Evolutionary conservation across 1,284 basidiomycete species (phyloP).

Genomic region (Salmacisia buchloeana): DNA sequence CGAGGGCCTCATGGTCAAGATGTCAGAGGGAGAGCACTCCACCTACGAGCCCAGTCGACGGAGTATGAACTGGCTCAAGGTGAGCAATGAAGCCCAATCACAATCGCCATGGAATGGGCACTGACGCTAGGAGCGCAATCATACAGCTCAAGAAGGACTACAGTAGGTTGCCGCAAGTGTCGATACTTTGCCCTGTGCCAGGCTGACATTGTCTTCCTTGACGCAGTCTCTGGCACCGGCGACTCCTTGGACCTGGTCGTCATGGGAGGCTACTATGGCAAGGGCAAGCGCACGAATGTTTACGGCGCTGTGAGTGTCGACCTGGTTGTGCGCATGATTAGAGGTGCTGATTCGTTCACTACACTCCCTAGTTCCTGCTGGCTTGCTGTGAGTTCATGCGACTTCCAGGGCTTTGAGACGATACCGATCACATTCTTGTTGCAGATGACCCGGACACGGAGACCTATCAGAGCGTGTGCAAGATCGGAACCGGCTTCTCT

Average conservation of each 20-base stretch:
- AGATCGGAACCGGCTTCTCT: conserved; percentile 96
- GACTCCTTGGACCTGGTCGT: conserved; percentile 97
- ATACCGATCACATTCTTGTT: not conserved
- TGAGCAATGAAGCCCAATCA: conserved; percentile 56
- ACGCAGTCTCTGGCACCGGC: conserved; percentile 84
- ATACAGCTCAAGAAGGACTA: conserved; percentile 46
- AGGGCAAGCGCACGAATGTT: conserved; percentile 79
- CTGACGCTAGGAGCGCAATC: not conserved
- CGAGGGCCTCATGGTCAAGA: conserved; percentile 97
- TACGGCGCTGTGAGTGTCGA: conserved; percentile 34
- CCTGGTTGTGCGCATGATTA: not conserved
- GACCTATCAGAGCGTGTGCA: conserved; percentile 60
- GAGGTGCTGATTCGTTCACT: not conserved
- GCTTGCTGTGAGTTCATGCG: conserved; percentile 29
- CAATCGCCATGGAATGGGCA: not conserved
- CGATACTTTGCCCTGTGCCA: not conserved
- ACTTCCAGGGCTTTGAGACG: not conserved
- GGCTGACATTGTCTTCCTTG: not conserved
- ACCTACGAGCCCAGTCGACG: conserved; percentile 91
- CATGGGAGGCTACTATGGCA: conserved; percentile 91
- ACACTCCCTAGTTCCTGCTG: conserved; percentile 25
- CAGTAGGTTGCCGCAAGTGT: conserved; percentile 3
- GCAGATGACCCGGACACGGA: conserved; percentile 40
- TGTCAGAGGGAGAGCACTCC: conserved; percentile 83
- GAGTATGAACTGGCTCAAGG: conserved; percentile 94